A percentile compares a stretch with the other conserved stretches of the same genome.
Evolutionary conservation across 139 green algal genomes (phyloP).

Genomic region (Gonium pectorale): DNA sequence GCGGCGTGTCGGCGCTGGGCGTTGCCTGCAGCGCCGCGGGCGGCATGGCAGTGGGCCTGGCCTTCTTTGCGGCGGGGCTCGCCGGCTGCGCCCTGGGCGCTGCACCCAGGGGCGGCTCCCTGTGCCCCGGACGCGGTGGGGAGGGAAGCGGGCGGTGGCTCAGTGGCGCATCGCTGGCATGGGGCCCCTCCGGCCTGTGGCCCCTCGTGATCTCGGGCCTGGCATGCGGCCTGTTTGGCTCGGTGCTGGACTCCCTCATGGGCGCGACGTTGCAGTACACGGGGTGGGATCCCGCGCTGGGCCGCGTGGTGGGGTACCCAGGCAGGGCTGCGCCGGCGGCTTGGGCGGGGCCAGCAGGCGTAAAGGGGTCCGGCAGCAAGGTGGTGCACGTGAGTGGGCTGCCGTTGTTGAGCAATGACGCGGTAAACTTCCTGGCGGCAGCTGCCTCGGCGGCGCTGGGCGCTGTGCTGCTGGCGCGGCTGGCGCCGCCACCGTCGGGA

Average conservation of each 20-base stretch:
- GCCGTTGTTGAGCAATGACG: constrained; percentile 8
- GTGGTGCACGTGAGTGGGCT: constrained; percentile 12
- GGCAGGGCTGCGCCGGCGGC: neutral
- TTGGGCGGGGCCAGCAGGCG: no score
- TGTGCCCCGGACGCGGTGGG: neutral
- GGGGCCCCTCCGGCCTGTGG: constrained; percentile 4
- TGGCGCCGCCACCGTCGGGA: no score
- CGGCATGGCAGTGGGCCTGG: constrained; percentile 79
- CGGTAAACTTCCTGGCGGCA: constrained; percentile 11
- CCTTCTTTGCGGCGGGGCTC: constrained; percentile 59
- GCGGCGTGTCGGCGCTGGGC: constrained; percentile 85
- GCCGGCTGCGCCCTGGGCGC: neutral
- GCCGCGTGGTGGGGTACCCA: constrained; percentile 50
- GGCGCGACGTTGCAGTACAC: constrained; percentile 95
- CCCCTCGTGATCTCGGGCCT: constrained; percentile 69
- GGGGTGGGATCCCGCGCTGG: constrained; percentile 64
- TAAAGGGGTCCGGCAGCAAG: no score
- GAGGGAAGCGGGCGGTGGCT: neutral
- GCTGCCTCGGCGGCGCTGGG: neutral
- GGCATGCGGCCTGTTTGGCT: constrained; percentile 84
- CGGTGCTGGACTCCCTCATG: constrained; percentile 92
- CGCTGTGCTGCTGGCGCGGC: constrained; percentile 23
- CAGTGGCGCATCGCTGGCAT: neutral
- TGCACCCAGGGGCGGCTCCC: neutral
- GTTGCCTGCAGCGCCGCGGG: constrained; percentile 74